Conservation (phyloP, 495 filamentous ascomycete species). For the Penicillium turbatum region DNA sequence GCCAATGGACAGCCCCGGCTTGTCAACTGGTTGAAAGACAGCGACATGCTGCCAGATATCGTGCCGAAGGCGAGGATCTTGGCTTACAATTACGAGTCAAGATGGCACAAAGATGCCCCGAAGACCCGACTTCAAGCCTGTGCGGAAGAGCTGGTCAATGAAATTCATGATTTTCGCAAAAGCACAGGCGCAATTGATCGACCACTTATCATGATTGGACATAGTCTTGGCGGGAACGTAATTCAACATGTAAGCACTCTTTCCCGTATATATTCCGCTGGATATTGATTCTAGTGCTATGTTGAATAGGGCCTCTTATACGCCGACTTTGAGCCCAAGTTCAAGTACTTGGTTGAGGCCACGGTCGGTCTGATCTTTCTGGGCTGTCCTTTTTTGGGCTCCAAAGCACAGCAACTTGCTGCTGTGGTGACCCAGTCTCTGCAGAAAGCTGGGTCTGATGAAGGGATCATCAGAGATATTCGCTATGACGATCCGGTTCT, state of each 20-base stretch:
- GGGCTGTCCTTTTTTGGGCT: not conserved
- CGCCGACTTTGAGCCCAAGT: not conserved
- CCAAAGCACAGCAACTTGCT: not conserved
- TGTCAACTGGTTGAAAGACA: conserved; percentile 3
- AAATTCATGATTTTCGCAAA: not conserved
- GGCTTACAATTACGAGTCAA: conserved; percentile 1
- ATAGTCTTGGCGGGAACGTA: conserved; percentile 2
- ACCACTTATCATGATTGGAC: conserved; percentile 1
- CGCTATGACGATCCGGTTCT: not conserved
- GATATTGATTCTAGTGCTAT: too few species aligned
- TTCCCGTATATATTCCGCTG: not conserved
- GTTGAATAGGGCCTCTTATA: not conserved
- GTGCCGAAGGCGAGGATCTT: not conserved
- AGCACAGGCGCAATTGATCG: not conserved
- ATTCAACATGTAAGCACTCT: conserved; percentile 1
- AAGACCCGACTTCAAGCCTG: conserved; percentile 1
- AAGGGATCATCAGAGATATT: not conserved
- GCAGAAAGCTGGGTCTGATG: not conserved
- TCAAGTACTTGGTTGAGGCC: not conserved
- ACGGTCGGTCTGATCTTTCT: conserved; percentile 1
- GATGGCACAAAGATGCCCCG: conserved; percentile 2
- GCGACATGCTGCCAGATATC: not conserved
- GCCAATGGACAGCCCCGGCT: not conserved
- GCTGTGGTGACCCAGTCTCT: not conserved
- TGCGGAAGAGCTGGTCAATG: not conserved